phyloP scores from a whole-genome alignment of 176 grass and related monocot species.

The Lolium multiflorum region DNA sequence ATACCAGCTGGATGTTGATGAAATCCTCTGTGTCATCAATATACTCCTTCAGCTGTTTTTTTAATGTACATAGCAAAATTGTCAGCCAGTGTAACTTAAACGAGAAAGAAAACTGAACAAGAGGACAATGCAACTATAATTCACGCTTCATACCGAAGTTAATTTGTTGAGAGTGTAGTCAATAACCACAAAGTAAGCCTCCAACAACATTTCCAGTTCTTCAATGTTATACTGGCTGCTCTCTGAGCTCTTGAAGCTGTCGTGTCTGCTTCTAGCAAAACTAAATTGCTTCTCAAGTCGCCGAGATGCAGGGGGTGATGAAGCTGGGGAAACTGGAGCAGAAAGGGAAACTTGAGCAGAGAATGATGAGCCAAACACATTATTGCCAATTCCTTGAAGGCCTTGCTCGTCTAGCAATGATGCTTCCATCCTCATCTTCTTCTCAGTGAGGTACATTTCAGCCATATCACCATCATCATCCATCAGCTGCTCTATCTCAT shows the following conservation, averaged over 20 bases:
- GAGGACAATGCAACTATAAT: background rate
- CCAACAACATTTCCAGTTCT: slow-evolving; percentile 89
- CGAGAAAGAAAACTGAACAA: background rate
- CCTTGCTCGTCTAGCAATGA: slow-evolving; percentile 62
- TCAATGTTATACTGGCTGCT: slow-evolving; percentile 68
- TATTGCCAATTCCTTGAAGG: slow-evolving; percentile 52
- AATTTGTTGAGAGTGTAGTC: slow-evolving; percentile 90
- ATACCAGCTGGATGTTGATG: slow-evolving; percentile 97
- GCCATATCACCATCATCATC: slow-evolving; percentile 99
- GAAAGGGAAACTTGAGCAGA: slow-evolving; percentile 82
- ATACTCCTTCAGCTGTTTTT: slow-evolving; percentile 80
- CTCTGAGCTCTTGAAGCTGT: slow-evolving; percentile 72
- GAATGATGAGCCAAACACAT: slow-evolving; percentile 55
- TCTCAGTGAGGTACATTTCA: slow-evolving; percentile 98
- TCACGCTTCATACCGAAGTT: slow-evolving; percentile 64
- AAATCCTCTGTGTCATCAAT: slow-evolving; percentile 99
- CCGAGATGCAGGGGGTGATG: slow-evolving; percentile 49
- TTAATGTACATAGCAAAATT: slow-evolving; percentile 8
- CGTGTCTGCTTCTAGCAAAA: slow-evolving; percentile 70
- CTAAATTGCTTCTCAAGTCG: slow-evolving; percentile 76
- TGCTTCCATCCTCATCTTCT: slow-evolving; percentile 74
- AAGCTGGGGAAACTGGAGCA: slow-evolving; percentile 88
- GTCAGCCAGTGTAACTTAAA: slow-evolving; percentile 13
- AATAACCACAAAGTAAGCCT: slow-evolving; percentile 93
- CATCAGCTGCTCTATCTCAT: slow-evolving; percentile 97